Conservation (phyloP, 2,329 filamentous ascomycete genomes). For the Gyromitra esculenta region DNA sequence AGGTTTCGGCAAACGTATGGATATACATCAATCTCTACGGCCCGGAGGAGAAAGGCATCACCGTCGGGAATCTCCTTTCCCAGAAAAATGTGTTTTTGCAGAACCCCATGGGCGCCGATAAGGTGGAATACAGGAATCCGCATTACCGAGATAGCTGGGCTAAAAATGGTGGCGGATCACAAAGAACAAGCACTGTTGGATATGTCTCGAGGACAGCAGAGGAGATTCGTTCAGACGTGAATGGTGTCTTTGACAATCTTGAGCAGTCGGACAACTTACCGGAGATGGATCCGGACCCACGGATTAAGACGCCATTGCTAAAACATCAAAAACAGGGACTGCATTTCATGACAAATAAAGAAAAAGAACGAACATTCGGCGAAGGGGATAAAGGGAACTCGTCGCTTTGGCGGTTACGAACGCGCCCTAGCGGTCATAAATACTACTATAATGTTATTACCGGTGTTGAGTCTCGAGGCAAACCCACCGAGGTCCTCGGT, state of each 20-base stretch:
- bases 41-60: conserved; percentile 71
- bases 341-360: conserved; percentile 78
- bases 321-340: conserved; percentile 83
- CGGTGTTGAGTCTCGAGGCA: conserved; percentile 69
- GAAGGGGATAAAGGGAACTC: conserved; percentile 67
- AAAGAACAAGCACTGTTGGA: conserved; percentile 37
- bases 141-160: conserved; percentile 63
- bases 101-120: conserved; percentile 73
- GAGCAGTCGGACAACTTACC: conserved; percentile 79
- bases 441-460: conserved; percentile 88
- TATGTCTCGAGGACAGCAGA: conserved; percentile 74
- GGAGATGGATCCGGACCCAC: conserved; percentile 72
- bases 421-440: conserved; percentile 66
- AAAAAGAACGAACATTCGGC: conserved; percentile 73
- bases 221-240: conserved; percentile 84
- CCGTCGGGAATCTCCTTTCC: conserved; percentile 74
- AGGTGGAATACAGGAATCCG: conserved; percentile 79
- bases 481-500: conserved; percentile 74
- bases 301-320: conserved; percentile 75
- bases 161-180: conserved; percentile 3
- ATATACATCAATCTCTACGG: conserved; percentile 67
- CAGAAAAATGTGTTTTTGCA: conserved; percentile 74
- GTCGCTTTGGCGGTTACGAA: conserved; percentile 57
- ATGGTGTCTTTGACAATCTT: conserved; percentile 87
- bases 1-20: conserved; percentile 74